phyloP scores from a whole-genome alignment of 345 rosid genomes.

The Pelargonium nanum region DNA sequence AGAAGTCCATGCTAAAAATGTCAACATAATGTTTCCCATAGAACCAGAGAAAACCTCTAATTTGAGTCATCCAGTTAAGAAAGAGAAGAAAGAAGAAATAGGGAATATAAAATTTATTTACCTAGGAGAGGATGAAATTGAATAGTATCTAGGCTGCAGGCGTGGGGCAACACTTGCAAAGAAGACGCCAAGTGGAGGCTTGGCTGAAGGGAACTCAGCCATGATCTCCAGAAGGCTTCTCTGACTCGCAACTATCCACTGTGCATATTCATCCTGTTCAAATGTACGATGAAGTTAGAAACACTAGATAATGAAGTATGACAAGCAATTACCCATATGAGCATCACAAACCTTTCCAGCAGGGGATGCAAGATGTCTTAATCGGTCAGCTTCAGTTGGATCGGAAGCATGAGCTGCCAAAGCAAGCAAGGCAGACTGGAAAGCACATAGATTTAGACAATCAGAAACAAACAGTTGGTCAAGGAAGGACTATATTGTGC shows the following conservation, averaged over 20 bases:
- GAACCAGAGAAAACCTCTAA: not conserved
- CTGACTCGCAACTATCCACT: conserved; percentile 75
- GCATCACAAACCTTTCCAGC: conserved; percentile 46
- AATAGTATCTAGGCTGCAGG: conserved; percentile 91
- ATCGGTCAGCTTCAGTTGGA: conserved; percentile 59
- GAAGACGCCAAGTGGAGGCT: conserved; percentile 89
- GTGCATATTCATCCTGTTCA: conserved; percentile 77
- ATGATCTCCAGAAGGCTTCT: conserved; percentile 95
- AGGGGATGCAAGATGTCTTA: conserved; percentile 50
- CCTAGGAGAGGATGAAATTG: conserved; percentile 97
- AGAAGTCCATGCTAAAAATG: too few relatives aligned
- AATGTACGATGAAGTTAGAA: not conserved
- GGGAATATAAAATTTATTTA: conserved; percentile 18
- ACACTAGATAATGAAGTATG: not conserved
- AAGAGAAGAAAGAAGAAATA: not conserved
- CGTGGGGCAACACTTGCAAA: conserved; percentile 93
- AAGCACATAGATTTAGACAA: conserved; percentile 6
- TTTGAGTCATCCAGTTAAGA: not conserved
- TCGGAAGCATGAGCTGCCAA: conserved; percentile 88
- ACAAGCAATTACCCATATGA: not conserved
- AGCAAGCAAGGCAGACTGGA: conserved; percentile 79
- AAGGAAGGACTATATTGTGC: conserved; percentile 7
- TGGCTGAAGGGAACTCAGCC: conserved; percentile 92
- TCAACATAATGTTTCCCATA: not conserved
- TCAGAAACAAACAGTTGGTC: not conserved